Evolutionary conservation across 2,329 filamentous ascomycete genomes (phyloP).

Genomic region (Leptosphaerulina australis): DNA sequence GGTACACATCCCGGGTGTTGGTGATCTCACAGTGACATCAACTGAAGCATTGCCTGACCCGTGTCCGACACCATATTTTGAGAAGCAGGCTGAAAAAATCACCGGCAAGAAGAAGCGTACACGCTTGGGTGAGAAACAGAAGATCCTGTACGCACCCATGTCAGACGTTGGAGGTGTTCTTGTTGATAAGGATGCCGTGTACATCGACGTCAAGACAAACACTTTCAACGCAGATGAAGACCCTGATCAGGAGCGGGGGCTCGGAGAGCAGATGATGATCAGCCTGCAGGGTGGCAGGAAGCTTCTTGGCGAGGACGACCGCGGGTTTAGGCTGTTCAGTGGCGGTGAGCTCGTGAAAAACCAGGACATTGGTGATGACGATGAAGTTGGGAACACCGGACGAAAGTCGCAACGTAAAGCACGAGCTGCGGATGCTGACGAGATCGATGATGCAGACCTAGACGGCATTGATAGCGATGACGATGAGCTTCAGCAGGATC

Average conservation of each 20-base stretch:
- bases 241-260: conserved; percentile 73
- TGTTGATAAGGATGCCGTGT: conserved; percentile 96
- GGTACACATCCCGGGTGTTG: conserved; percentile 90
- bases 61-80: conserved; percentile 90
- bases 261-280: conserved; percentile 94
- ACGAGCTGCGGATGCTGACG: conserved; percentile 54
- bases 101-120: conserved; percentile 81
- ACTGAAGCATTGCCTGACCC: conserved; percentile 92
- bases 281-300: conserved; percentile 82
- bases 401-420: conserved; percentile 61
- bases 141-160: conserved; percentile 95
- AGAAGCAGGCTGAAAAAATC: conserved; percentile 82
- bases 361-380: conserved; percentile 56
- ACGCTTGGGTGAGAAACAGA: conserved; percentile 93
- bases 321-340: conserved; percentile 84
- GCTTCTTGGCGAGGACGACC: conserved; percentile 79
- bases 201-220: conserved; percentile 74
- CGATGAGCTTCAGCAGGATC: conserved; percentile 59
- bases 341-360: conserved; percentile 72
- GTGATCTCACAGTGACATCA: conserved; percentile 80
- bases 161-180: conserved; percentile 95
- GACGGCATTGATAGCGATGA: conserved; percentile 57
- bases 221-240: conserved; percentile 73
- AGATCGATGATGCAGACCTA: conserved; percentile 59
- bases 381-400: conserved; percentile 63